These are phyloP conservation scores for Leishmania mexicana DNA, from an alignment of 208 protist species.

Conservation along the genomic window DNA sequence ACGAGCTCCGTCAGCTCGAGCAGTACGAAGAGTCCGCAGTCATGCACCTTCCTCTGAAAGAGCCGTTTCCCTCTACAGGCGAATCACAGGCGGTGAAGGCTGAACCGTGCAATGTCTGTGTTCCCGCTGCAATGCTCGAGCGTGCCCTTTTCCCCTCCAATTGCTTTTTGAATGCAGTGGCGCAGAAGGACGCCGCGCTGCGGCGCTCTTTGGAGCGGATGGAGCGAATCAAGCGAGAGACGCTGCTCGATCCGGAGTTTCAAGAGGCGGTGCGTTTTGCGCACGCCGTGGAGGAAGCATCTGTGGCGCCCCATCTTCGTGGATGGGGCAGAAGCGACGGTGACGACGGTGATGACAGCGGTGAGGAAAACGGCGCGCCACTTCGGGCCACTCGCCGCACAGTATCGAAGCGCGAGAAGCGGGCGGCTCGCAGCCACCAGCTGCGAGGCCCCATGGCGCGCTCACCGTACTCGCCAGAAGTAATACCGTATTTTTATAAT, in stretches of 20 bases:
- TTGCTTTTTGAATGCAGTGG: constrained; percentile 56
- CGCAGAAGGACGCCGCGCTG: constrained; percentile 44
- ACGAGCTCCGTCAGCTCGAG: constrained; percentile 66
- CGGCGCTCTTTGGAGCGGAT: constrained; percentile 53
- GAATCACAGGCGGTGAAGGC: background rate
- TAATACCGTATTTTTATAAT: constrained; percentile 81
- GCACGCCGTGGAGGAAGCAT: constrained; percentile 53
- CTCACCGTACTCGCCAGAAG: constrained; percentile 45
- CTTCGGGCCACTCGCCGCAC: background rate
- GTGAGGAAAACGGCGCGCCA: background rate
- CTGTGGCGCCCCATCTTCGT: constrained; percentile 40
- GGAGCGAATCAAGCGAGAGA: constrained; percentile 74
- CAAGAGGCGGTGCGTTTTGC: constrained; percentile 69
- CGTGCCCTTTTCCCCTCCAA: constrained; percentile 72
- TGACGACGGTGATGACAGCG: background rate
- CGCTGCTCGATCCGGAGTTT: constrained; percentile 74
- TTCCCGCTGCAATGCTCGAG: constrained; percentile 45
- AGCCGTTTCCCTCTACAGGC: background rate
- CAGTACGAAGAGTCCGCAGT: constrained; percentile 52
- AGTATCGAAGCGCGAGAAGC: constrained; percentile 25
- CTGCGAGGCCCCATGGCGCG: constrained; percentile 27
- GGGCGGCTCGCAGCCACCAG: constrained; percentile 14
- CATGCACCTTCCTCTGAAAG: constrained; percentile 7
- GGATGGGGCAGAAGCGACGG: constrained; percentile 1
- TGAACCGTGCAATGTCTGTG: constrained; percentile 4